Evolutionary conservation across 495 filamentous ascomycete genomes (phyloP).

Genomic region (Cercophora newfieldiana): DNA sequence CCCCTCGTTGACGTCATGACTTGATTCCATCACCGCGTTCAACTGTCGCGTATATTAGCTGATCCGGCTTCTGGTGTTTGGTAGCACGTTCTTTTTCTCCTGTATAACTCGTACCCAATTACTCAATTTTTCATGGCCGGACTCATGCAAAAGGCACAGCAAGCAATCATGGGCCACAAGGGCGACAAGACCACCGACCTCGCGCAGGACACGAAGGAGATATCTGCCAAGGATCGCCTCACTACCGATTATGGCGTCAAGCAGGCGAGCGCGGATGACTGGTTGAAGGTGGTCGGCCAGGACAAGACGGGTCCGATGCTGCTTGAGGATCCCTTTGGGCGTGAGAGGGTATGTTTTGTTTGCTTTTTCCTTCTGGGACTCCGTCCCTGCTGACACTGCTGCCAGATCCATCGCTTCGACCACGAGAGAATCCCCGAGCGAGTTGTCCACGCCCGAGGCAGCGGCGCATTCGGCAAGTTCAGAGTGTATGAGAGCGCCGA

Average conservation of each 20-base stretch:
- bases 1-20: slow-evolving; percentile 1
- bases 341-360: slow-evolving; percentile 66
- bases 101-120: not conserved
- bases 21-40: not conserved
- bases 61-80: not conserved
- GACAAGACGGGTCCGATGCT: slow-evolving; percentile 67
- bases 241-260: slow-evolving; percentile 81
- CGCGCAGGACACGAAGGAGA: slow-evolving; percentile 36
- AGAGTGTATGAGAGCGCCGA: slow-evolving; percentile 66
- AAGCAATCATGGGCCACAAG: slow-evolving; percentile 32
- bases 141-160: slow-evolving; percentile 25
- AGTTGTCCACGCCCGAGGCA: slow-evolving; percentile 84
- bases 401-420: slow-evolving; percentile 75
- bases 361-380: not conserved
- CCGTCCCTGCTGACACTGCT: not conserved
- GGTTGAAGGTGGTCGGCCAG: slow-evolving; percentile 65
- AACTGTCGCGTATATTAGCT: not conserved
- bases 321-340: slow-evolving; percentile 77
- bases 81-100: not conserved
- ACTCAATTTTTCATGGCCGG: slow-evolving; percentile 15
- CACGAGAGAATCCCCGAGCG: slow-evolving; percentile 88
- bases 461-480: slow-evolving; percentile 83
- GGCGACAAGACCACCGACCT: slow-evolving; percentile 46
- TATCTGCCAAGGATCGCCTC: slow-evolving; percentile 40
- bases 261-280: slow-evolving; percentile 73